A percentile compares a stretch with the other conserved stretches of the same genome.
phyloP scores from a whole-genome alignment of 2,329 filamentous ascomycete species.

The Acephala macrosclerotiorum region DNA sequence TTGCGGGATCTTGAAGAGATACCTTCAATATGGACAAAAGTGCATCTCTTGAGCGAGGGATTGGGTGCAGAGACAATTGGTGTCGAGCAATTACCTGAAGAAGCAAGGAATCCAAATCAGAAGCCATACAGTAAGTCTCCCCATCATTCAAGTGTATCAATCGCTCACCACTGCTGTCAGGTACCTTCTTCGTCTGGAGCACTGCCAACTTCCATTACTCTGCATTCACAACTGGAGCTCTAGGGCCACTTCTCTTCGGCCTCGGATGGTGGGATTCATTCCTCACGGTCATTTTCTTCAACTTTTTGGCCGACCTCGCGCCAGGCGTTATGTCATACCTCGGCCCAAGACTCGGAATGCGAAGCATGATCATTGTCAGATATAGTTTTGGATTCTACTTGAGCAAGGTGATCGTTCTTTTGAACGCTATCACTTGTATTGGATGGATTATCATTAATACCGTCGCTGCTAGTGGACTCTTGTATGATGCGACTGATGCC shows the following conservation, averaged over 20 bases:
- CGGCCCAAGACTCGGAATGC: constrained; percentile 42
- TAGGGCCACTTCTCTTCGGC: constrained; percentile 27
- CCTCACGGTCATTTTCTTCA: constrained; percentile 42
- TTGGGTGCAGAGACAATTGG: constrained; percentile 22
- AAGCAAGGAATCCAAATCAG: constrained; percentile 21
- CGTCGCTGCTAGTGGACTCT: constrained; percentile 33
- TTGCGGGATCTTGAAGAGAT: constrained; percentile 16
- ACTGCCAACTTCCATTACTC: constrained; percentile 25
- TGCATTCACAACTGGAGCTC: constrained; percentile 22
- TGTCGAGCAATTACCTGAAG: constrained; percentile 22
- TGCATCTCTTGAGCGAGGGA: constrained; percentile 18
- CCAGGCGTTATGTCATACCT: constrained; percentile 39
- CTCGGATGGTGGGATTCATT: constrained; percentile 42
- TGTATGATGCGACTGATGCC: constrained; percentile 37
- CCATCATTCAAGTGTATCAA: not conserved
- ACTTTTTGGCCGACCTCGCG: constrained; percentile 38
- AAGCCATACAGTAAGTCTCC: constrained; percentile 18
- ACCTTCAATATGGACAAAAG: constrained; percentile 15
- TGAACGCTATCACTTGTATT: constrained; percentile 35
- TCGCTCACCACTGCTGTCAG: not conserved
- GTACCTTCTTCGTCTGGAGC: constrained; percentile 24
- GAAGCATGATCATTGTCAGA: constrained; percentile 42
- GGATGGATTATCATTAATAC: constrained; percentile 35
- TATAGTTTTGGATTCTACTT: constrained; percentile 42
- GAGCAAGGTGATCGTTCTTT: constrained; percentile 29